These are phyloP conservation scores for Porphyrellus sp. DNA, from an alignment of 1,284 basidiomycete species.

Conservation along the genomic window DNA sequence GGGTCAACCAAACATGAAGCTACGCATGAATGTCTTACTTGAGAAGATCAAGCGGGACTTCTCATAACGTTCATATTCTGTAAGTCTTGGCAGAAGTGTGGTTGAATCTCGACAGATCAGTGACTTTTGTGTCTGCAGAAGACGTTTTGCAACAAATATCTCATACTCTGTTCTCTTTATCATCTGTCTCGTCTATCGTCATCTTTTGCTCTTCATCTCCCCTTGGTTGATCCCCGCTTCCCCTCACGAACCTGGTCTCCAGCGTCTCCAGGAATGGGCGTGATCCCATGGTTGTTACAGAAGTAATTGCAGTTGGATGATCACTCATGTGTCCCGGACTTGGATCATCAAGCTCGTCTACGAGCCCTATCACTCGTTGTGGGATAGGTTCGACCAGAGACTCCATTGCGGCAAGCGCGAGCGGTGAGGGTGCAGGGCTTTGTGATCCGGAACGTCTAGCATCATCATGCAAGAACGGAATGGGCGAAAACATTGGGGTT, in stretches of 20 bases:
- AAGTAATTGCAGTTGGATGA: constrained; percentile 64
- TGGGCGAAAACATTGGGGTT: constrained; percentile 81
- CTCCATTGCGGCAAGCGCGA: constrained; percentile 46
- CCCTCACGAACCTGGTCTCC: constrained; percentile 63
- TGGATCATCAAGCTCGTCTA: constrained; percentile 81
- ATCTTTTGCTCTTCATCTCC: constrained; percentile 27
- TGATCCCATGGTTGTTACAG: constrained; percentile 53
- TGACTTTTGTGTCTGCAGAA: background rate
- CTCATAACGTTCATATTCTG: constrained; percentile 16
- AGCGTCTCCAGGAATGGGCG: constrained; percentile 56
- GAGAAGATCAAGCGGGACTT: constrained; percentile 69
- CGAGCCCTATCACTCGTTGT: constrained; percentile 61
- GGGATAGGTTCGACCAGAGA: constrained; percentile 38
- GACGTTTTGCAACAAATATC: background rate
- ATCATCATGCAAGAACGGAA: constrained; percentile 78
- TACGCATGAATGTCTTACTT: constrained; percentile 75
- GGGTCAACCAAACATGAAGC: constrained; percentile 74
- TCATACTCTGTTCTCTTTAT: constrained; percentile 56
- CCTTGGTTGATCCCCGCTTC: constrained; percentile 35
- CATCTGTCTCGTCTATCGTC: constrained; percentile 50
- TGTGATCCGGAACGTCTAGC: constrained; percentile 69
- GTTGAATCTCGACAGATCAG: constrained; percentile 1
- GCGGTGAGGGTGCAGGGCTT: constrained; percentile 72
- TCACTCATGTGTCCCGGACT: constrained; percentile 78
- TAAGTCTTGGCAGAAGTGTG: background rate